Evolutionary conservation across 176 grass and related monocot genomes (phyloP), one percentile per base, ranked within the genome.

Genomic region (Avena sativa): DNA sequence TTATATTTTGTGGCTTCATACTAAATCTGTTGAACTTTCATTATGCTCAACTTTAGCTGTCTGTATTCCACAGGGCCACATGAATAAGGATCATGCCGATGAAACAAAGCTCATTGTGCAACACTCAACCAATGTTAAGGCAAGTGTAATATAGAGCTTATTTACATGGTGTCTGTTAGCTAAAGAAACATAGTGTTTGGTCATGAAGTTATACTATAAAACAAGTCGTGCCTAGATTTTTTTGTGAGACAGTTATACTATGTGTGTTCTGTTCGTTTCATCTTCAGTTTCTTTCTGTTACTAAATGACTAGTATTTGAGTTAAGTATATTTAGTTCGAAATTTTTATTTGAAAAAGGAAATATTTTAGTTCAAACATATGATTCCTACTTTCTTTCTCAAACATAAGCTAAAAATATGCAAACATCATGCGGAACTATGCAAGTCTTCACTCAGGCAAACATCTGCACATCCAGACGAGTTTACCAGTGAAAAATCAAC

Each of bases 81-180:
- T 98, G 96, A 98, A 98, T 75, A 94, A 82, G 82, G 96, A 98
- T 94, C 96, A 98, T 76, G 40, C 89, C n/a, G 83, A 98, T 81
- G 97, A 98, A 83, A 98, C 97, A 55, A 96, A 94, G 83, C 89
- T 94, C 40, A 98, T 98, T 28, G 94, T 94, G 52, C 94, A 96
- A 90, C 60, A 96, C 50, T 94, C 92, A 6, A 98, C 90, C 69
- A 89, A 69, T 79, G 85, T 96, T 87, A 96, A 93, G 94, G 97
- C 90, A 88, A 86, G 77, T 83, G 36, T 40, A 89, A 19, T 19
- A 50, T 7, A 77, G 60, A 84, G 15, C 72, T 28, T 28, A 49
- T 11, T 71, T 80, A 9, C 12, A 72, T 51, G 12, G 19, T 64
- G 9, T 79, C 66, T 57, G 64, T 32, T 66, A 66, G 63, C 12